phyloP scores from a whole-genome alignment of 1,284 basidiomycete genomes.

The Pyrrhoderma lamaoense region DNA sequence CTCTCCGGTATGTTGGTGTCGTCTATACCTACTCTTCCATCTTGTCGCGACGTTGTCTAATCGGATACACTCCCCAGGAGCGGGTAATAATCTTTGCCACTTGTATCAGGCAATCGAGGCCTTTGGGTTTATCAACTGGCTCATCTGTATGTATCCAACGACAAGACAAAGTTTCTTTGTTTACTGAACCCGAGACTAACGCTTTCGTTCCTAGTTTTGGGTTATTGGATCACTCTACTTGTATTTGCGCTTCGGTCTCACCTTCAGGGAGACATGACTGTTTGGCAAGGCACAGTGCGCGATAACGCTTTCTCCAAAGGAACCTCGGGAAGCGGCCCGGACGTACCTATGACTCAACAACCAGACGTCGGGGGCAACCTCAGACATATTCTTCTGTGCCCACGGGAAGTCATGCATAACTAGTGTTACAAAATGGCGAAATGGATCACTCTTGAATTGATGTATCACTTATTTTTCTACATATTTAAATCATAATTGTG shows the following conservation, averaged over 20 bases:
- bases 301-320: slow-evolving; percentile 10
- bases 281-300: slow-evolving; percentile 14
- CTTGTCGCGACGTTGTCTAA: too few species aligned
- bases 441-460: too few species aligned
- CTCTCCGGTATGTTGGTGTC: slow-evolving; percentile 22
- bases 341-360: slow-evolving; percentile 4
- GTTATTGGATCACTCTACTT: slow-evolving; percentile 17
- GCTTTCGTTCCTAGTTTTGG: slow-evolving; percentile 13
- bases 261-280: background rate
- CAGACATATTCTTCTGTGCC: too few species aligned
- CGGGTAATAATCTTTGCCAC: slow-evolving; percentile 28
- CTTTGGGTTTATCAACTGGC: slow-evolving; percentile 46
- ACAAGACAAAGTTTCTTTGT: background rate
- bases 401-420: too few species aligned
- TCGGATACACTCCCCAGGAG: background rate
- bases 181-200: background rate
- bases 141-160: slow-evolving; percentile 34
- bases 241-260: slow-evolving; percentile 14
- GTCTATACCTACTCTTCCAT: too few species aligned
- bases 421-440: too few species aligned
- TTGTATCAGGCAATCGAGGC: slow-evolving; percentile 41
- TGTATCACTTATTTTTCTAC: too few species aligned
- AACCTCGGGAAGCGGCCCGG: background rate
- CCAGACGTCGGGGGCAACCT: background rate
- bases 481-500: too few species aligned